Evolutionary conservation across 73 alveolate species (phyloP).

Genomic region (Tetrahymena thermophila): DNA sequence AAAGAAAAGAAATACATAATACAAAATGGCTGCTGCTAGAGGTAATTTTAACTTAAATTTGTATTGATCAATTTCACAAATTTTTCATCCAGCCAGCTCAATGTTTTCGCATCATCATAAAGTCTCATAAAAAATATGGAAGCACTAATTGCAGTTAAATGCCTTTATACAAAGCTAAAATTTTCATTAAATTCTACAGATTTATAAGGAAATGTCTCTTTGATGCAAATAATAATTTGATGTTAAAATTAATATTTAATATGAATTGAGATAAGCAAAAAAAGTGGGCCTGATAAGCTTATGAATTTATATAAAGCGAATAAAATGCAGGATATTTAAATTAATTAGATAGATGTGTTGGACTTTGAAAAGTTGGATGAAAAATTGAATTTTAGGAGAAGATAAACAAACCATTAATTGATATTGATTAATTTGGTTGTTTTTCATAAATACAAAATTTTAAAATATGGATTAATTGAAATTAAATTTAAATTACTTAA

Average conservation of each 20-base stretch:
- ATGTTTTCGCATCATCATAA: background rate
- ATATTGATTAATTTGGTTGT: background rate
- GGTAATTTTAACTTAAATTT: background rate
- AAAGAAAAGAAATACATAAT: background rate
- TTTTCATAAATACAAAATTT: background rate
- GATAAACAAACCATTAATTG: background rate
- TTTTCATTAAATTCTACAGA: background rate
- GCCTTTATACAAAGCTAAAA: background rate
- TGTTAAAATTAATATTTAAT: no score
- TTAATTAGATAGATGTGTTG: background rate
- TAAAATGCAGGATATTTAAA: background rate
- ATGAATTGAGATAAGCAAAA: background rate
- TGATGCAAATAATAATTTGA: background rate
- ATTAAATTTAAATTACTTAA: background rate
- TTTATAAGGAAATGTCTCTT: background rate
- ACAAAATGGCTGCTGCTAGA: slow-evolving; percentile 4
- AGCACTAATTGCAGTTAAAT: background rate
- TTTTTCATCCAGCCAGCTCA: background rate
- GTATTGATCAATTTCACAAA: background rate
- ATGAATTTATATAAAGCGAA: background rate
- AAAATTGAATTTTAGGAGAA: background rate
- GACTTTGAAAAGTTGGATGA: background rate
- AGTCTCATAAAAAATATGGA: background rate
- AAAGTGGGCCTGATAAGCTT: background rate
- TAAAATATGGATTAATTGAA: background rate